Percentiles rank a stretch among this genome's conserved stretches.
phyloP scores from a whole-genome alignment of 1,139 yeast genomes.

The Yamadazyma atlantica region DNA sequence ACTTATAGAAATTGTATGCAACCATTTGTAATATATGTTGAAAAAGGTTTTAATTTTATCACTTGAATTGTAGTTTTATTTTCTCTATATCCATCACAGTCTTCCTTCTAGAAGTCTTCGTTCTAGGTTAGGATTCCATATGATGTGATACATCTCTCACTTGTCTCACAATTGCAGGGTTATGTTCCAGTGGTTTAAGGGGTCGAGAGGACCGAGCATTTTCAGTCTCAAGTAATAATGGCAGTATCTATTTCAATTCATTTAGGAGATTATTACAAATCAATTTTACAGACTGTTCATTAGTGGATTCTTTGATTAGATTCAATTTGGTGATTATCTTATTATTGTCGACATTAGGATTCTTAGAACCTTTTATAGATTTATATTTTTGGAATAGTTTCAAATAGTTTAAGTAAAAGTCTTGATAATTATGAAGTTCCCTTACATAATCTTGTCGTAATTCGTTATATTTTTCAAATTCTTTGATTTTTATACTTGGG shows the following conservation, averaged over 20 bases:
- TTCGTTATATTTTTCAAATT: slow-evolving; percentile 22
- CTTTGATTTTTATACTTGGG: slow-evolving; percentile 7
- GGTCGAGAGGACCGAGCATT: background rate
- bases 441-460: slow-evolving; percentile 33
- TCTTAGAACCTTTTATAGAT: slow-evolving; percentile 30
- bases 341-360: background rate
- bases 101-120: no score
- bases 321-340: slow-evolving; percentile 17
- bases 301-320: slow-evolving; percentile 22
- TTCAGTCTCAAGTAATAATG: no score
- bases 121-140: no score
- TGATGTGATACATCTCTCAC: background rate
- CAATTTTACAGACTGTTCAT: slow-evolving; percentile 21
- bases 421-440: slow-evolving; percentile 30
- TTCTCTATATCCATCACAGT: no score
- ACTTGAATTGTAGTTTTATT: no score
- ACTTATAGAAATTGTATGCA: slow-evolving; percentile 1
- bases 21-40: slow-evolving; percentile 1
- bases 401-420: slow-evolving; percentile 38
- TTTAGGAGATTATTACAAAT: slow-evolving; percentile 24
- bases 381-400: slow-evolving; percentile 42
- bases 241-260: slow-evolving; percentile 17
- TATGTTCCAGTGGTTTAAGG: slow-evolving; percentile 1
- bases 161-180: background rate
- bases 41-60: background rate